Base-by-base conservation (phyloP, 805 yeast species). In the Starmerella sp. region DNA sequence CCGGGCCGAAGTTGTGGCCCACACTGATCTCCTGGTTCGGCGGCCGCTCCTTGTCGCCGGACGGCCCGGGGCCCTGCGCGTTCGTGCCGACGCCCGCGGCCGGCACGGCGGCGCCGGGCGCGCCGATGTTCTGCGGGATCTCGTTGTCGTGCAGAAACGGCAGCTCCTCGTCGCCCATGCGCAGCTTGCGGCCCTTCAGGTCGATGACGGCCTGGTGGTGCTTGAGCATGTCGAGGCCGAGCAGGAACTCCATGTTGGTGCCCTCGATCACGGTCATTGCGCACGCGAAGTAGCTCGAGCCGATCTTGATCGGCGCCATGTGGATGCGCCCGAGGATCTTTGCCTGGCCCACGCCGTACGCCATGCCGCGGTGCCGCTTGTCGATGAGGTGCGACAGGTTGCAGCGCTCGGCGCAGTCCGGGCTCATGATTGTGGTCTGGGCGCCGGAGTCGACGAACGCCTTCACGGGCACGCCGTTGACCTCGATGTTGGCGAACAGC, bases 371-470 rank as follows among this genome's bases (percentile, higher is more conserved):
- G 66, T 82, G 88, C 57, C 96, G 74, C 57, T 71, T 80, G 67
- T 93, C 99, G 6, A 93, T 80, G 54, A 89, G 71, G 60, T 84
- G 80, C 30, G 80, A 70, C 30, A 93, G 71, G 1, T 85, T 85
- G 56, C 90, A 79, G 48, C 74, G 71, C 58, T 84, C 85, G 0
- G 95, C 96, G 59, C 90, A 73, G 43, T 74, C 72, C 1, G 95
- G 85, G 35, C 89, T 81, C 65, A 93, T 68, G 42, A 93, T 83
- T 0, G 98, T 89, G 32, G 80, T 74, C 68, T 89, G 96, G 0
- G 99, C 97, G 2, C 99, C 98, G 0, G 97, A 81, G 67, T 93
- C 99, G 5, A 93, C 95, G 72, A 93, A 88, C 0, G 97, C 97
- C 66, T 86, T 86, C 3, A 89, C 84, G 28, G 83, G 81, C 47